phyloP scores from a whole-genome alignment of 352 stramenopile genomes.

The Phytophthora litchii region DNA sequence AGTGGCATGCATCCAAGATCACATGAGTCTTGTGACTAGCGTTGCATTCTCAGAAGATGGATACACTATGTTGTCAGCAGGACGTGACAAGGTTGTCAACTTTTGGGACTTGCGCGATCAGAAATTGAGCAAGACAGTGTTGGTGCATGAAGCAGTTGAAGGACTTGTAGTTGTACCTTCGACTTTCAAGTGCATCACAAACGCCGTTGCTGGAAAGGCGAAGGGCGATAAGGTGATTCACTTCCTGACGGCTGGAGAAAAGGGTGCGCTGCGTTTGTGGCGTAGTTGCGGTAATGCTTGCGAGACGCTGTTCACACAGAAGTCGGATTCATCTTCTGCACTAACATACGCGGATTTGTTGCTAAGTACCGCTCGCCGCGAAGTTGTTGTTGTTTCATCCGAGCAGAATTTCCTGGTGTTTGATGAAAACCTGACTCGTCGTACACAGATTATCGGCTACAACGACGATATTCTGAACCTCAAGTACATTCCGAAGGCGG shows the following conservation, averaged over 20 bases:
- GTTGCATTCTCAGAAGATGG: constrained; percentile 90
- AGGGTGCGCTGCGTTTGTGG: constrained; percentile 89
- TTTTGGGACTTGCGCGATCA: constrained; percentile 88
- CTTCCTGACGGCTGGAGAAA: constrained; percentile 94
- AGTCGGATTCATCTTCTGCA: constrained; percentile 36
- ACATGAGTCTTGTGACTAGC: constrained; percentile 95
- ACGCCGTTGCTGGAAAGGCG: constrained; percentile 19
- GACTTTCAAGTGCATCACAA: constrained; percentile 55
- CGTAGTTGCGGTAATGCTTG: constrained; percentile 41
- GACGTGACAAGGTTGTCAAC: constrained; percentile 94
- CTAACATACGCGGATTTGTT: constrained; percentile 65
- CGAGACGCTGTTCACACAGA: constrained; percentile 54
- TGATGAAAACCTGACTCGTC: constrained; percentile 67
- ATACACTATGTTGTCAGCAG: constrained; percentile 88
- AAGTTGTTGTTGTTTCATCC: constrained; percentile 79
- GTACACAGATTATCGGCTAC: constrained; percentile 89
- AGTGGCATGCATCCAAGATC: constrained; percentile 91
- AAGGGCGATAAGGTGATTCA: constrained; percentile 75
- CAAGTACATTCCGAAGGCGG: constrained; percentile 90
- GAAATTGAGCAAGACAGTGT: constrained; percentile 91
- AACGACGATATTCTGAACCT: constrained; percentile 99
- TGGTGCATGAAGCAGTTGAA: constrained; percentile 96
- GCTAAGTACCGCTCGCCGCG: constrained; percentile 52
- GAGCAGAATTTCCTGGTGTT: constrained; percentile 91
- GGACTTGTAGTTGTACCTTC: constrained; percentile 90